Base-by-base conservation (phyloP, 768 basidiomycete species). In the Suillus hirtellus region DNA sequence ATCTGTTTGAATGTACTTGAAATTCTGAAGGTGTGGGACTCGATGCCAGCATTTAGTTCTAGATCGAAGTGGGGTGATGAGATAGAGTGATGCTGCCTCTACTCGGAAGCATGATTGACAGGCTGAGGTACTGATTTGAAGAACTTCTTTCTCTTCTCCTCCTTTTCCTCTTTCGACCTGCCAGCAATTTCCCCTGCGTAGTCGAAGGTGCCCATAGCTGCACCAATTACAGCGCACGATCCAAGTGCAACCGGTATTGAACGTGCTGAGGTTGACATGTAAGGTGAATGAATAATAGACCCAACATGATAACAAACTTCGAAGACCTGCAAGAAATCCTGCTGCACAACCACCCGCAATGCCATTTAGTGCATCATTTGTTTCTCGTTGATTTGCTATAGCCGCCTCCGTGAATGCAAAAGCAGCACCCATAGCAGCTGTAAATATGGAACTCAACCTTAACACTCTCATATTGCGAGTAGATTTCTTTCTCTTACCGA, bases 261-360 rank as follows among this genome's bases (percentile, higher is more conserved):
- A 64, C 91, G 89, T 60, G 86, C 94, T 96, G 67, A 60, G 47
- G 49, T 10, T 60, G 60, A 44, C 3, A 63, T 19, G 6, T 74
- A 40, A 72, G 66, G 31, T 60, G 59, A 64, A 34, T 56, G 42
- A 61, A 44, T 24, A 46, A 24, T 38, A 35, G 15, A 38, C 60
- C 50, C 52, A 50, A 27, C 3, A 49, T 27, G 12, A 44, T 55
- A 62, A 77, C 84, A 46, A 70, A 94, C 93, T 84, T 80, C 92
- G 84, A 62, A 96, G 76, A 60, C 95, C 95, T 37, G 93, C 93
- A 66, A 96, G 78, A 78, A 96, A 94, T 53, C 95, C 95, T 59
- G 95, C 95, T 55, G 95, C 95, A 78, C 95, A 96, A 62, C 90
- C 95, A 61, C 92, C 95, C 59, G 86, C 86, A 53, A 89, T 89